These are phyloP conservation scores for Mortierella sp. DNA, from an alignment of 371 early-diverging fungal genomes.

Conservation along the genomic window DNA sequence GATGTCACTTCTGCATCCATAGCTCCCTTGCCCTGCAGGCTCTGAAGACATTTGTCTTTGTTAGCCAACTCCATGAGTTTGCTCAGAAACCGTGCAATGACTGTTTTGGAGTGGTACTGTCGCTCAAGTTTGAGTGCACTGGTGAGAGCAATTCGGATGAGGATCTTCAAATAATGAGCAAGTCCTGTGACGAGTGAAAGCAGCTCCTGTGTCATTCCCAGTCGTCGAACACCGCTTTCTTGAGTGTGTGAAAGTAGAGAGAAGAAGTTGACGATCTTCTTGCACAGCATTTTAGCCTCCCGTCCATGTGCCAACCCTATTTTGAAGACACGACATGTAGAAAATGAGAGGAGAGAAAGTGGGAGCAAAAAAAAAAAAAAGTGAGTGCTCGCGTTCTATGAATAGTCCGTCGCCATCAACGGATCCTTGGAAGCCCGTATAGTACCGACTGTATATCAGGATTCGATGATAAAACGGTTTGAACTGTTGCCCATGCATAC, in stretches of 20 bases:
- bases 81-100: constrained; percentile 64
- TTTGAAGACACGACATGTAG: too few species aligned
- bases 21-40: constrained; percentile 37
- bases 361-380: too few species aligned
- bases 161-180: constrained; percentile 91
- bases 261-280: constrained; percentile 92
- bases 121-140: constrained; percentile 83
- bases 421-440: too few species aligned
- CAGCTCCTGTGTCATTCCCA: constrained; percentile 90
- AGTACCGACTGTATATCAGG: not conserved
- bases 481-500: too few species aligned
- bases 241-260: constrained; percentile 86
- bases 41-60: constrained; percentile 54
- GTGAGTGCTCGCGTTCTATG: too few species aligned
- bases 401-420: too few species aligned
- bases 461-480: too few species aligned
- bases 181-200: constrained; percentile 91
- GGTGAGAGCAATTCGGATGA: constrained; percentile 90
- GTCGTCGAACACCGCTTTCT: constrained; percentile 67
- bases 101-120: constrained; percentile 52
- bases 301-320: constrained; percentile 77
- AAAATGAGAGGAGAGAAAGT: not conserved
- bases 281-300: constrained; percentile 93
- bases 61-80: constrained; percentile 67
- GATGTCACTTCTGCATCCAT: constrained; percentile 73